Evolutionary conservation across 1,284 basidiomycete species (phyloP).

Genomic region (Apiotrichum sp.): DNA sequence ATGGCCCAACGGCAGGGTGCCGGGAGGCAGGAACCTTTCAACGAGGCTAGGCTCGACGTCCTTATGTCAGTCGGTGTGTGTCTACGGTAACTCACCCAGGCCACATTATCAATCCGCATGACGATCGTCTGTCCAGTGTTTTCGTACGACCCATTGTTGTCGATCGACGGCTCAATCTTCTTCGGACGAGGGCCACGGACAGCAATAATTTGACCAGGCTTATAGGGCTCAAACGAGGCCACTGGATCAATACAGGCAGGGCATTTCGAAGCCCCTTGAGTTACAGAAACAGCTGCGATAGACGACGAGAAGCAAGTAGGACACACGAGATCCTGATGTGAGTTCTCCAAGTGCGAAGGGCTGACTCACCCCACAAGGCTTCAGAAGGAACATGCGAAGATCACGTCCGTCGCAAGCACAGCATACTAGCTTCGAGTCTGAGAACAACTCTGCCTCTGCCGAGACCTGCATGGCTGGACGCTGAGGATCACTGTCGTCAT

Average conservation of each 20-base stretch:
- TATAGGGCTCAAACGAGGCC: conserved; percentile 17
- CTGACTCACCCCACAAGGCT: conserved; percentile 32
- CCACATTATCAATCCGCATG: conserved; percentile 45
- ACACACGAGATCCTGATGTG: conserved; percentile 29
- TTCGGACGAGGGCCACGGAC: not conserved
- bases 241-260: conserved; percentile 26
- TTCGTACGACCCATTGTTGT: not conserved
- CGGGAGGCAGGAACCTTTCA: conserved; percentile 34
- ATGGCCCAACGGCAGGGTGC: conserved; percentile 26
- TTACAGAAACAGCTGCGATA: conserved; percentile 33
- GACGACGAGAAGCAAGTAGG: conserved; percentile 35
- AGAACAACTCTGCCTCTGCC: conserved; percentile 1
- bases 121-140: conserved; percentile 18
- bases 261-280: conserved; percentile 26
- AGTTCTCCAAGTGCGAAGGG: not conserved
- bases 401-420: conserved; percentile 18
- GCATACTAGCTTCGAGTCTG: conserved; percentile 6
- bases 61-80: conserved; percentile 13
- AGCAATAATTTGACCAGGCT: not conserved
- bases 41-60: conserved; percentile 44
- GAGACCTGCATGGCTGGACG: not conserved
- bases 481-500: not conserved
- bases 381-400: conserved; percentile 18
- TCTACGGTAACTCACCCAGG: conserved; percentile 31
- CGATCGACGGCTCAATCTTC: not conserved